Evolutionary conservation across 805 yeast species (phyloP).

Genomic region (Candida qinlingensis): DNA sequence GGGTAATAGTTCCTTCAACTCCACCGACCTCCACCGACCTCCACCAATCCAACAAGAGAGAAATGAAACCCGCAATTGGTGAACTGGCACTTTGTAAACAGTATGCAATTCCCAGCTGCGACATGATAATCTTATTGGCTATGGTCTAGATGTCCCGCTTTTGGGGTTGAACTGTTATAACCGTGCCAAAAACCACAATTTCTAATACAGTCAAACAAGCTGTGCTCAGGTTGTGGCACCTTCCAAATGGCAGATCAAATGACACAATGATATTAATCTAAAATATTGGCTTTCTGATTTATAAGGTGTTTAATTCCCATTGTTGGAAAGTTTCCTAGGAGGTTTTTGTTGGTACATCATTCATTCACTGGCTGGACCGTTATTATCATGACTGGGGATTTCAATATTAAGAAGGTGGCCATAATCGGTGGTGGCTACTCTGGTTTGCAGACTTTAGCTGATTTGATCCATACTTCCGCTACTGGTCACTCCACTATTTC

Average conservation of each 20-base stretch:
- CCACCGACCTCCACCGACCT: no score
- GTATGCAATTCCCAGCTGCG: no score
- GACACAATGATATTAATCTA: background rate
- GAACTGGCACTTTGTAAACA: no score
- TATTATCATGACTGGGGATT: conserved; percentile 1
- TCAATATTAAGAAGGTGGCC: background rate
- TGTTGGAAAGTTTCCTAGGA: background rate
- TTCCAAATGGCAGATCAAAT: background rate
- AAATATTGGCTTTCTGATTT: no score
- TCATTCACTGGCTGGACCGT: no score
- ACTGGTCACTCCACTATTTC: conserved; percentile 3
- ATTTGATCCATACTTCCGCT: background rate
- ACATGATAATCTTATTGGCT: no score
- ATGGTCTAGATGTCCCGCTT: background rate
- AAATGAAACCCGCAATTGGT: no score
- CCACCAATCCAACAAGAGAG: no score
- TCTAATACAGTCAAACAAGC: background rate
- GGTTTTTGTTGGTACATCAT: background rate
- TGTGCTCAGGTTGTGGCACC: background rate
- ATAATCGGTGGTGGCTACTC: conserved; percentile 4
- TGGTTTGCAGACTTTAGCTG: conserved; percentile 2
- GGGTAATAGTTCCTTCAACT: no score
- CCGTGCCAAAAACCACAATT: background rate
- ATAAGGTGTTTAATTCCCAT: background rate
- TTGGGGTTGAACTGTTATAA: background rate